Base-by-base conservation (phyloP, 768 basidiomycete species). In the Suillus bovinus region DNA sequence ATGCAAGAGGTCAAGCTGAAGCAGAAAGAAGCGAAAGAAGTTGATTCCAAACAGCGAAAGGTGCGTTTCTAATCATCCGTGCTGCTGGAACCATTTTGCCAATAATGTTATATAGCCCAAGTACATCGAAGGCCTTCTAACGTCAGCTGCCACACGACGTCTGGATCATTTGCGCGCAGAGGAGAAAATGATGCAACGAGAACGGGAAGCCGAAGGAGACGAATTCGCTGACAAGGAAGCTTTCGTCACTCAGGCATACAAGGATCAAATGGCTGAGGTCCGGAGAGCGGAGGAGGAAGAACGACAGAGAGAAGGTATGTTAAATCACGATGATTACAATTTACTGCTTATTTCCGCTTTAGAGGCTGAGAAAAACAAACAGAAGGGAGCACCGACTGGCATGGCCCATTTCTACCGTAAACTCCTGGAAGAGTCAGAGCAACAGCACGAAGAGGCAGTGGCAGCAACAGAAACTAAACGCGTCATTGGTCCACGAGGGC, bases 191-290 rank as follows among this genome's bases (percentile, higher is more conserved):
- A 89, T 98, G 72, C 92, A 96, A 72, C 83, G 85, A 49, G 97
- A 99, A 74, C 85, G 97, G 24, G 93, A 96, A 76, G 78, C 83
- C 22, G 97, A 99, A 77, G 97, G 97, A 0, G 95, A 95, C 64
- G 85, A 94, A 73, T 99, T 93, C 72, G 83, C 83, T 61, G 97
- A 93, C 79, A 99, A 96, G 79, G 97, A 98, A 60, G 82, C 87
- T n/a, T 99, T 99, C 69, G 96, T 99, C 56, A 99, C 97, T 0
- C 93, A 94, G 70, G 94, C 93, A 27, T 99, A 99, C 78, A 95
- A 94, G 73, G 90, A 93, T 55, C 97, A 99, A 76, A 91, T 97
- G 87, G 95, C 86, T 54, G 92, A 96, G 76, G 86, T 98, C 7
- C 82, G 93, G 61, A 83, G 77, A 70, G 94, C 95, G 0, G 97